Evolutionary conservation across 2,329 filamentous ascomycete genomes (phyloP).

Genomic region (Ambrosiella cleistominuta): DNA sequence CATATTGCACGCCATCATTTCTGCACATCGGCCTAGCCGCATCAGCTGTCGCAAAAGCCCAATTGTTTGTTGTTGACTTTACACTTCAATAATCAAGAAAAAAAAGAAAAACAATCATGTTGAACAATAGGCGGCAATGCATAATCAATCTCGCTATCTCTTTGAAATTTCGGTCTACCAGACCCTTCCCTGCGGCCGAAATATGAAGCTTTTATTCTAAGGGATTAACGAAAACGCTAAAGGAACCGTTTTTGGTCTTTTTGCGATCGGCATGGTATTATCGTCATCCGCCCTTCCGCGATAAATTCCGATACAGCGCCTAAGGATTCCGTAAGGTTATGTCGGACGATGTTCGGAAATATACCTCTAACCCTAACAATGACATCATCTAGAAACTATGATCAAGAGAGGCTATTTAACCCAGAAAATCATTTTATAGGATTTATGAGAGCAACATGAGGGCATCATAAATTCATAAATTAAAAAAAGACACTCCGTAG

Average conservation of each 20-base stretch:
- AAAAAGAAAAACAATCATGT: neutral
- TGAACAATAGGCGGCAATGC: neutral
- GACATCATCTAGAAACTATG: neutral
- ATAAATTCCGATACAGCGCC: too few relatives aligned
- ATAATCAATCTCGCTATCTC: neutral
- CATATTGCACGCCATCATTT: neutral
- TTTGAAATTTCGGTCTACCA: neutral
- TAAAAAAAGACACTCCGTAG: neutral
- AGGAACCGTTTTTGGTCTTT: too few relatives aligned
- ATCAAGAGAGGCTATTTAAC: neutral
- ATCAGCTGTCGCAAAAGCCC: neutral
- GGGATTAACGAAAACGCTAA: too few relatives aligned
- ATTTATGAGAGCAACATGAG: neutral
- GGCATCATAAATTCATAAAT: slow-evolving; percentile 3
- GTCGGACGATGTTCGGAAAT: neutral
- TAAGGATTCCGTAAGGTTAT: neutral
- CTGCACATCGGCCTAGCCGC: neutral
- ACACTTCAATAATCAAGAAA: neutral
- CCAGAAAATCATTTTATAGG: neutral
- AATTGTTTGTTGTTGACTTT: neutral
- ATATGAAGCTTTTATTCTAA: too few relatives aligned
- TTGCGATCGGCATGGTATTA: neutral
- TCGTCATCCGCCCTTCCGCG: slow-evolving; percentile 1
- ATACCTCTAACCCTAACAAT: neutral
- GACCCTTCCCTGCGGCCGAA: too few relatives aligned